Evolutionary conservation across 2,329 filamentous ascomycete genomes (phyloP), one percentile per base, ranked within the genome.

Genomic region (Pleoardoris graminearum): DNA sequence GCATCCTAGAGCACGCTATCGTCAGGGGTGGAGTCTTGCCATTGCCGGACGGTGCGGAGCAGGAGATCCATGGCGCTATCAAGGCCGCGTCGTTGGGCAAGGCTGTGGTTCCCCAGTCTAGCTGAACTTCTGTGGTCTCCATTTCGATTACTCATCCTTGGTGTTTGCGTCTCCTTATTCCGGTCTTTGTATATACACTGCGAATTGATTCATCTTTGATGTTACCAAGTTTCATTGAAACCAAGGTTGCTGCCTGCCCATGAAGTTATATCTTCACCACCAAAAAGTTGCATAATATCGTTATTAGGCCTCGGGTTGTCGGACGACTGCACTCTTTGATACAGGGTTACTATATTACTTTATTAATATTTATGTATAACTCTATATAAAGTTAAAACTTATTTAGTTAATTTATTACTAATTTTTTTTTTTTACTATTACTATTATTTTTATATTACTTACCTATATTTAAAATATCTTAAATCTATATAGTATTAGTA

Each of bases 1-100:
- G 80, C 1, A 80, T 81, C 29, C 55, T 81, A 11, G 68, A 72
- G 11, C 78, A 82, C 45, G 78, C 79, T 10, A 81, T 78, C 2
- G 78, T 81, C 3, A 67, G 79, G n/a, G 79, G 78, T 7, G 77
- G 77, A 21, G 54, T 80, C n/a, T 46, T 80, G 55, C 79, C 76
- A 6, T 57, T 79, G 8, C 66, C 68, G 4, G 70, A 76, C 39
- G 76, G 75, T 11, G 76, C 76, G 6, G 76, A 76, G 53, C 54
- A 68, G 38, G 75, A 78, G 61, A 78, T 78, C n/a, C 69, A 76
- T 47, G 65, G 69, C 2, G 76, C 76, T 1, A 69, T 78, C 44
- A 65, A 69, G 32, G 57, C 63, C 7, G 63, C 69, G 12, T 63
- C 63, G 8, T 50, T 75, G 22, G 59, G 68, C 30, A 77, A 75